phyloP scores from a whole-genome alignment of 140 eudicot genomes.

The Senecio squalidus region DNA sequence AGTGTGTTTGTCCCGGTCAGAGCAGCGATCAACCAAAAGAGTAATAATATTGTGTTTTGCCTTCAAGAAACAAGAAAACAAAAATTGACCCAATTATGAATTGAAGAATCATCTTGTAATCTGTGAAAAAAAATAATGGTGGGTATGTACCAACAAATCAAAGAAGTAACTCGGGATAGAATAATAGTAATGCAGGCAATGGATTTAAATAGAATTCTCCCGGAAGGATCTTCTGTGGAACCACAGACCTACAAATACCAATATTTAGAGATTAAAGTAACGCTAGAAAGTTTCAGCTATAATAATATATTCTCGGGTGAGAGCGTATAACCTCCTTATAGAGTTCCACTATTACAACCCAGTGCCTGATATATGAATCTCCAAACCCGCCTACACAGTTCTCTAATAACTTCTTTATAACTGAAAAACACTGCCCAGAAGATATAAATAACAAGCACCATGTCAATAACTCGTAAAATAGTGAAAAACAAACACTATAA shows the following conservation, averaged over 20 bases:
- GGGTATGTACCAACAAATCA: slow-evolving; percentile 47
- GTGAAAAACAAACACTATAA: too few relatives aligned
- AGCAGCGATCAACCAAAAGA: slow-evolving; percentile 79
- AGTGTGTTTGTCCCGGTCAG: slow-evolving; percentile 82
- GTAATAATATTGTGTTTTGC: slow-evolving; percentile 59
- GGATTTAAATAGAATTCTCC: slow-evolving; percentile 65
- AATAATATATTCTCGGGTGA: neutral
- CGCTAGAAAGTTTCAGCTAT: slow-evolving; percentile 15
- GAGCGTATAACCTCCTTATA: slow-evolving; percentile 62
- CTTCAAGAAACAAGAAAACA: slow-evolving; percentile 27
- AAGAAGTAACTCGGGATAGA: slow-evolving; percentile 73
- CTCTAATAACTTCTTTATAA: slow-evolving; percentile 60
- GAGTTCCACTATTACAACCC: slow-evolving; percentile 71
- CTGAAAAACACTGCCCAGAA: slow-evolving; percentile 66
- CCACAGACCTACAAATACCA: slow-evolving; percentile 43
- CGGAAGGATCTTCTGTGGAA: slow-evolving; percentile 58
- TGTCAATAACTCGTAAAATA: neutral
- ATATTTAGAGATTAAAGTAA: slow-evolving; percentile 2
- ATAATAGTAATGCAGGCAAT: slow-evolving; percentile 73
- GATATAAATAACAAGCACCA: slow-evolving; percentile 2
- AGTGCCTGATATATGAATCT: slow-evolving; percentile 61
- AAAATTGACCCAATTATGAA: neutral
- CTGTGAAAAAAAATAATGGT: neutral
- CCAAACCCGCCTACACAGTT: slow-evolving; percentile 52
- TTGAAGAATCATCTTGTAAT: neutral